phyloP scores from a whole-genome alignment of 306 rosid species.

The Albizia julibrissin region DNA sequence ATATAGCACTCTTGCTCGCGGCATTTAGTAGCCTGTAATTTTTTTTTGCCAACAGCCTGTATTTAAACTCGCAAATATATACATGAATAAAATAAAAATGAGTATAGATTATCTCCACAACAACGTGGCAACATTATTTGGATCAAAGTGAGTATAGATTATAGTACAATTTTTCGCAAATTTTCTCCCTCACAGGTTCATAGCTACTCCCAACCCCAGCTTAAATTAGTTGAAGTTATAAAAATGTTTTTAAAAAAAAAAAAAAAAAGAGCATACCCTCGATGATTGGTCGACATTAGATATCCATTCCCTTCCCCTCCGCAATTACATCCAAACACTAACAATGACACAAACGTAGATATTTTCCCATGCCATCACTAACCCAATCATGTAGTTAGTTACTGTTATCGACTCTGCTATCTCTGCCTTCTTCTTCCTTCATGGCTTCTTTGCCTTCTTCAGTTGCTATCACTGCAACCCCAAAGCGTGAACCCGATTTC shows the following conservation, averaged over 20 bases:
- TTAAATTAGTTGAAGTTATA: not conserved
- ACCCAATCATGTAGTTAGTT: conserved; percentile 21
- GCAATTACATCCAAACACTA: conserved; percentile 35
- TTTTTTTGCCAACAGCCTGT: no score
- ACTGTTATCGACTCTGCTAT: conserved; percentile 3
- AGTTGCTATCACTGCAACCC: conserved; percentile 51
- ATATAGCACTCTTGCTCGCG: no score
- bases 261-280: not conserved
- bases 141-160: no score
- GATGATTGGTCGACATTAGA: conserved; percentile 25
- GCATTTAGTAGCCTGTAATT: no score
- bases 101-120: no score
- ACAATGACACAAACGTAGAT: not conserved
- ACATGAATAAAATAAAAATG: no score
- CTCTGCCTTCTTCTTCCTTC: conserved; percentile 21
- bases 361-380: not conserved
- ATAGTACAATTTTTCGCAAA: no score
- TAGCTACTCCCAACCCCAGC: no score
- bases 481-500: conserved; percentile 61
- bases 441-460: conserved; percentile 78
- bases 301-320: conserved; percentile 35
- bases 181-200: no score
- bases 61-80: no score
- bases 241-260: not conserved
- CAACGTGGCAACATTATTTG: no score